phyloP scores from a whole-genome alignment of 2,329 filamentous ascomycete genomes.

The Leptoxyphium fumago region DNA sequence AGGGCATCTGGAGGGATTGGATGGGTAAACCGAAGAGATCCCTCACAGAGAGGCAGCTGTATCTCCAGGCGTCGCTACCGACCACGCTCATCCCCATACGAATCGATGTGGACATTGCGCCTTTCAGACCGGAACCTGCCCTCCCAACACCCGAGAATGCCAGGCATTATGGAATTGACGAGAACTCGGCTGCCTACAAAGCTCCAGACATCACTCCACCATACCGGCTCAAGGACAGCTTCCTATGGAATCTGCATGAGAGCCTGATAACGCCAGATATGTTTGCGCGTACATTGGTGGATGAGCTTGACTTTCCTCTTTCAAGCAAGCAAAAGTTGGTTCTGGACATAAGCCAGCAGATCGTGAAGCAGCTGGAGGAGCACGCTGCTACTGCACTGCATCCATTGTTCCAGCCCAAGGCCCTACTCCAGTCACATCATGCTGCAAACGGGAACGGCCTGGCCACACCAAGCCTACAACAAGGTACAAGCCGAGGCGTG shows the following conservation, averaged over 20 bases:
- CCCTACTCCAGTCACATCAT: constrained; percentile 13
- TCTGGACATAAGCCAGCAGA: constrained; percentile 78
- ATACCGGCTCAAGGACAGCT: constrained; percentile 85
- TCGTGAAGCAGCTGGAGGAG: constrained; percentile 87
- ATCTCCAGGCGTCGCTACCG: constrained; percentile 59
- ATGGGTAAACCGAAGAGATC: constrained; percentile 56
- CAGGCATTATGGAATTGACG: constrained; percentile 47
- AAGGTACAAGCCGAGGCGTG: constrained; percentile 34
- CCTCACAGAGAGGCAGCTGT: constrained; percentile 43
- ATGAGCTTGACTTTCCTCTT: constrained; percentile 83
- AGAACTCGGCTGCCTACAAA: constrained; percentile 63
- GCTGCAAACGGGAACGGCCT: constrained; percentile 9
- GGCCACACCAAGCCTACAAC: constrained; percentile 20
- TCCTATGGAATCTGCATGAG: constrained; percentile 95
- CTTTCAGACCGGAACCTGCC: constrained; percentile 53
- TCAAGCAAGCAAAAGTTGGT: constrained; percentile 48
- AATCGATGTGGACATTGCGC: constrained; percentile 82
- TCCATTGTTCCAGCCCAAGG: constrained; percentile 63
- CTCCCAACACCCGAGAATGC: constrained; percentile 49
- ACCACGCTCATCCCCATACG: constrained; percentile 88
- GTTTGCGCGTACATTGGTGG: constrained; percentile 79
- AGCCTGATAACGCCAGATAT: constrained; percentile 86
- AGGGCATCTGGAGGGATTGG: constrained; percentile 91
- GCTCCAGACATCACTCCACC: constrained; percentile 65
- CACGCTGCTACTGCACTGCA: constrained; percentile 90